Conservation (phyloP, 164 flowering plant species). For the Macadamia integrifolia region DNA sequence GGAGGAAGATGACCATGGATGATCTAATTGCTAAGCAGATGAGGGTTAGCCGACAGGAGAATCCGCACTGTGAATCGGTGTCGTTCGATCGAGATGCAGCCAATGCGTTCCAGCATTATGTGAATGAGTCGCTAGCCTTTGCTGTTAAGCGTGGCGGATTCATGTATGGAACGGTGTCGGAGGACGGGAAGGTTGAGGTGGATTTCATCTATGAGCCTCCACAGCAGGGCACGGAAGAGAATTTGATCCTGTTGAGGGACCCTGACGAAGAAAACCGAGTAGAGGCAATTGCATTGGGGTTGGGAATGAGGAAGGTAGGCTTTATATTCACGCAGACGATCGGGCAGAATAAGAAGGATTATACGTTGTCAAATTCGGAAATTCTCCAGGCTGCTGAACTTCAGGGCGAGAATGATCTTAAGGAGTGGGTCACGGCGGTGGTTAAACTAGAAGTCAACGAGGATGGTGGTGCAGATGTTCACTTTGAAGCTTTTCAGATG, state of each 20-base stretch:
- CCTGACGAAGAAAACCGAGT: constrained; percentile 38
- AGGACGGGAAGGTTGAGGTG: constrained; percentile 68
- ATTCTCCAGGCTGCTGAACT: constrained; percentile 75
- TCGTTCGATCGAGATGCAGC: constrained; percentile 88
- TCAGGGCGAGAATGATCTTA: constrained; percentile 64
- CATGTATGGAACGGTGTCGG: constrained; percentile 75
- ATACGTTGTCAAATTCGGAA: constrained; percentile 69
- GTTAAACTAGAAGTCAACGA: constrained; percentile 70
- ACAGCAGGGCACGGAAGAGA: constrained; percentile 75
- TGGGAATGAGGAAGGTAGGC: constrained; percentile 30
- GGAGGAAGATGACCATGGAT: constrained; percentile 92
- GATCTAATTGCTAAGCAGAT: constrained; percentile 87
- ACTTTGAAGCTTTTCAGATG: constrained; percentile 89
- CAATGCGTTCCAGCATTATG: constrained; percentile 76
- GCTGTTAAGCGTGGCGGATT: constrained; percentile 87
- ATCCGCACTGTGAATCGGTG: constrained; percentile 66
- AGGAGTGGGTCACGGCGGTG: constrained; percentile 84
- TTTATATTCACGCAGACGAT: constrained; percentile 64
- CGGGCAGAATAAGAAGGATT: constrained; percentile 68
- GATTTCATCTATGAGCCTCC: constrained; percentile 93
- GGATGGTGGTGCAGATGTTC: constrained; percentile 69
- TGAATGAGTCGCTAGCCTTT: constrained; percentile 73
- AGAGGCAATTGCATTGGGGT: constrained; percentile 27
- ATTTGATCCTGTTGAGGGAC: constrained; percentile 55
- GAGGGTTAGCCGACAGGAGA: constrained; percentile 75